Base-by-base conservation (phyloP, 805 yeast genomes). In the Pichia nakasei region DNA sequence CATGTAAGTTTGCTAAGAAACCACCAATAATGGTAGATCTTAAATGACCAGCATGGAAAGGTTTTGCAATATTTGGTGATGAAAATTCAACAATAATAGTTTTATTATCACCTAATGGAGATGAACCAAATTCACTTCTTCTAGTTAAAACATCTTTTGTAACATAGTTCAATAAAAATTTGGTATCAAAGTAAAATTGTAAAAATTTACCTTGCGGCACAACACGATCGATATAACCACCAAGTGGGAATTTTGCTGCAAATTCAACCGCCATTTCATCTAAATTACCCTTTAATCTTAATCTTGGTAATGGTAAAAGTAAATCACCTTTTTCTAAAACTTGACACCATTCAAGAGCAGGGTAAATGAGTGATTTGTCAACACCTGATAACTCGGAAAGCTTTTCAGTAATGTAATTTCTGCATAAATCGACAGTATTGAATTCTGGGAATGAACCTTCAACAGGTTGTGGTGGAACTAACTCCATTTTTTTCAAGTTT, bases 1-100 rank as follows among this genome's bases (percentile, higher is more conserved):
- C 96, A 61, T 93, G 85, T 62, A 93, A 72, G 66, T 89, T 91
- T 35, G 96, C 68, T 39, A 93, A 64, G 69, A 88, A 93, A 15
- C 97, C 97, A 55, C 99, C 99, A 61, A 93, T 93, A 59, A 93
- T 93, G 37, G 99, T 93, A 27, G 95, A 85, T 67, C 99, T 82
- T 65, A 93, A 77, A 65, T 93, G 99, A 48, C 99, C 99, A 44
- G 99, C 99, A 62, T 93, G 99, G 83, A 93, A 93, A 12, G 99
- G 99, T 68, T 93, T 93, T 52, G 99, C 99, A 59, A 93, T 91
- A 66, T 93, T 93, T 52, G 99, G 99, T 31, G 97, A 89, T 2
- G 96, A 86, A 59, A 93, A 93, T 65, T 93, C 99, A 55, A 93
- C 74, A 37, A 88, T 56, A 17, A 84, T 72, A 50, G 71, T 82